Evolutionary conservation across 2,329 filamentous ascomycete species (phyloP), one percentile per base, ranked within the genome.

Genomic region (Boeremia exigua): DNA sequence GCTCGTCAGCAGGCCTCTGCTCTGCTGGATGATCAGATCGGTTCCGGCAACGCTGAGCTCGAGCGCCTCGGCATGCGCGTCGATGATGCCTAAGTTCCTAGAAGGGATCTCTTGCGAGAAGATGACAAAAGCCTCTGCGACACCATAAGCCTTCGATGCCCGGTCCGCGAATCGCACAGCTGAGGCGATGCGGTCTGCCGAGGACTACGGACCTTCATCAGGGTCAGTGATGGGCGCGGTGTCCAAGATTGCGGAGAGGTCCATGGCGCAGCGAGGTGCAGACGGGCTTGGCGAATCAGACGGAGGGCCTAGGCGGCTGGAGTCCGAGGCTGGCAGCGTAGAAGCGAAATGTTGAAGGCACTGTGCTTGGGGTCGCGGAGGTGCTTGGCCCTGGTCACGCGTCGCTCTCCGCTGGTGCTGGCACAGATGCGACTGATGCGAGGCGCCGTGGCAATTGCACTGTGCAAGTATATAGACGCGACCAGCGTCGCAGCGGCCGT

Each of bases 1-100:
- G 1, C 92, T 96, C 1, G 87, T 87, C 33, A 99, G 83, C 9
- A 98, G 81, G 9, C 87, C 85, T 0, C 92, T 94, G 1, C 92
- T 96, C 75, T 98, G 95, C 59, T 87, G 83, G 65, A 98, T 88
- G 30, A 83, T 85, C 56, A 92, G 86, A 69, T 96, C 90, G 48
- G 81, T 82, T 51, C 82, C 87, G 50, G 81, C 85, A 58, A 98
- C 83, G 30, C 82, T 82, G 55, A 96, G 72, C 11, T 91, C 84
- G 32, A 97, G 74, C 2, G 79, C 76, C 1, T 82, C 73, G 9
- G 90, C 86, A 61, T 84, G 86, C 14, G 89, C 80, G 73, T 96
- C 88, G 60, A 98, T 79, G 76, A 97, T 95, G 69, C 94, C 95
- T 9, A 98, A 64, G 14, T 65, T 68, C 56, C 64, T 86, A 11